phyloP scores from a whole-genome alignment of 164 flowering plant genomes.

The Dillenia turbinata region DNA sequence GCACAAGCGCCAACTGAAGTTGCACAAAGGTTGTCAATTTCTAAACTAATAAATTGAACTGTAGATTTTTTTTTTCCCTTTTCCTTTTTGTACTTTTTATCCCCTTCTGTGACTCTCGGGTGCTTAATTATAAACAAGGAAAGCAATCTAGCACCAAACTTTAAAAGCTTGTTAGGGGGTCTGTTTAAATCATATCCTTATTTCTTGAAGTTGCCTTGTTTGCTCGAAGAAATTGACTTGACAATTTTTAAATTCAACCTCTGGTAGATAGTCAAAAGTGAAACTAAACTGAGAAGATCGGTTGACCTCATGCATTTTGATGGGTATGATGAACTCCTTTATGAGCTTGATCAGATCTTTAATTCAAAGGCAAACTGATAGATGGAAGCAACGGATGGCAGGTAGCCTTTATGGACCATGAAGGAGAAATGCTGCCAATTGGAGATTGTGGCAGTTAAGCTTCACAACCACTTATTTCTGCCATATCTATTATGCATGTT shows the following conservation, averaged over 20 bases:
- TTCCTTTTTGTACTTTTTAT: too few species aligned
- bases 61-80: too few species aligned
- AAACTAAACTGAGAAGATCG: conserved; percentile 47
- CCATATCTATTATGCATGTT: too few species aligned
- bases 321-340: conserved; percentile 44
- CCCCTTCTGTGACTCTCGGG: too few species aligned
- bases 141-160: too few species aligned
- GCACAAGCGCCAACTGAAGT: conserved; percentile 14
- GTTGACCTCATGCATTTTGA: conserved; percentile 40
- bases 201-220: too few species aligned
- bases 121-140: too few species aligned
- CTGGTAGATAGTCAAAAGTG: conserved; percentile 42
- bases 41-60: too few species aligned
- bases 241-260: too few species aligned
- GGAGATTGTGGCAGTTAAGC: conserved; percentile 63
- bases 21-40: conserved; percentile 37
- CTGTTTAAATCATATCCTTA: too few species aligned
- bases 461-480: background rate
- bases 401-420: conserved; percentile 38
- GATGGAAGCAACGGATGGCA: conserved; percentile 44
- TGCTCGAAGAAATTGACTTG: too few species aligned
- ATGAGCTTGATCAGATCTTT: conserved; percentile 50
- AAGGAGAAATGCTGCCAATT: conserved; percentile 41
- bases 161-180: too few species aligned
- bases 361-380: conserved; percentile 37